A percentile compares a stretch with the other conserved stretches of the same genome.
These are phyloP conservation scores for Afroboletus lepidellus DNA, from an alignment of 1,284 basidiomycete genomes.

Conservation along the genomic window DNA sequence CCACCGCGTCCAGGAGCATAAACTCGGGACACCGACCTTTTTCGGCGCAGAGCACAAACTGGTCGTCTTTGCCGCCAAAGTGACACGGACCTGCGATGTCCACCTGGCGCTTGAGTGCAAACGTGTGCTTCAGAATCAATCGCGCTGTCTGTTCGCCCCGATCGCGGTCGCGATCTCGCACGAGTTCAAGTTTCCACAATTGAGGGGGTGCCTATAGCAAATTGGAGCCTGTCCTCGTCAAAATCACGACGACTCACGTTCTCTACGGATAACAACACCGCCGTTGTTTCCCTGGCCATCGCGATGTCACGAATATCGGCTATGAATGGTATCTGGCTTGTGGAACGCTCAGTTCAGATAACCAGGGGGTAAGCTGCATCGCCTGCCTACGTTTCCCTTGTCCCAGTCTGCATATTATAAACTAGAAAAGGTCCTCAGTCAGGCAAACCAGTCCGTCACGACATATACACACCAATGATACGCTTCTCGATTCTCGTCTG, in stretches of 20 bases:
- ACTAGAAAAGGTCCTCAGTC: conserved; percentile 40
- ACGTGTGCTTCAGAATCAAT: conserved; percentile 61
- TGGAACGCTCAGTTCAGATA: conserved; percentile 9
- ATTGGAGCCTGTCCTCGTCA: conserved; percentile 2
- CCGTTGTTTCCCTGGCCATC: conserved; percentile 56
- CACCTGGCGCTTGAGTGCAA: conserved; percentile 62
- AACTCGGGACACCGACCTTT: conserved; percentile 50
- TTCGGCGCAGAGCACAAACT: conserved; percentile 71
- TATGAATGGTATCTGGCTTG: conserved; percentile 73
- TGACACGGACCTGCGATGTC: conserved; percentile 78
- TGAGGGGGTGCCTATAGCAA: conserved; percentile 67
- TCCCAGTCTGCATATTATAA: conserved; percentile 64
- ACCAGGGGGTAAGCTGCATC: neutral
- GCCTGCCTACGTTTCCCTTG: conserved; percentile 71
- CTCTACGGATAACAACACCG: conserved; percentile 57
- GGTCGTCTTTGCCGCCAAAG: conserved; percentile 74
- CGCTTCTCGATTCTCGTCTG: conserved; percentile 70
- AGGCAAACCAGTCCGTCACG: neutral
- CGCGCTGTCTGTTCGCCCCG: conserved; percentile 41
- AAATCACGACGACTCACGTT: conserved; percentile 44
- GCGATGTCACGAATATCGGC: conserved; percentile 76
- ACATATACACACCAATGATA: conserved; percentile 55
- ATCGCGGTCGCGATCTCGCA: conserved; percentile 48
- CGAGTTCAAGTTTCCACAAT: conserved; percentile 70
- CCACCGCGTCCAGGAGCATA: neutral